Evolutionary conservation across 352 stramenopile genomes (phyloP), one percentile per base, ranked within the genome.

Genomic region (Thalassiosira livingstoniorum): DNA sequence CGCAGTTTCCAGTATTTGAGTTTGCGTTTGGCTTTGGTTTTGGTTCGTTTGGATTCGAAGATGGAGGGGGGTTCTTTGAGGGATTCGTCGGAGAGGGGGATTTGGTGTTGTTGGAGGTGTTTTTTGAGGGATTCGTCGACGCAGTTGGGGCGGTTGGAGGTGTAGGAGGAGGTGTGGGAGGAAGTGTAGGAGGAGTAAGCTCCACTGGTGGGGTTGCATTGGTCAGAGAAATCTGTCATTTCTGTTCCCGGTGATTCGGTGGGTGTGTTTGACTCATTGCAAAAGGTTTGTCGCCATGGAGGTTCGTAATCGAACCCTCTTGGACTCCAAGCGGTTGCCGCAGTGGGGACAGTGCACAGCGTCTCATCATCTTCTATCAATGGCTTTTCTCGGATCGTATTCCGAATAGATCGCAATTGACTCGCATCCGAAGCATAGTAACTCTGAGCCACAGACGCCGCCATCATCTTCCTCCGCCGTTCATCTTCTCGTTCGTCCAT

Each of bases 1-100:
- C 80, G 80, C 2, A 84, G 69, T 37, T 87, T 84, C 75, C 75
- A 87, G 70, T 87, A 87, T 35, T 87, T 86, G 0, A 82, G 39
- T 71, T 79, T 86, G 61, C 79, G 43, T 45, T 68, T 75, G 13
- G 54, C 42, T 62, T 57, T 80, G 11, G 73, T 31, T 57, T 11
- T 29, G 5, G n/a, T 58, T 58, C 11, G 4, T 4, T 58, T n/a
- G n/a, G 11, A 7, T 58, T 58, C 47, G 47, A 25, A 5, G 5
- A 27, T 23, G 27, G 27, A n/a, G 10, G 47, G 47, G 21, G 21
- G 11, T 58, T n/a, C 4, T 23, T n/a, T n/a, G 21, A 7, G 27
- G 47, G 5, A 29, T 58, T 11, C 21, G 47, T 4, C 21, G 47
- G 47, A 58, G 7, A 29, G 4, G 47, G 10, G 47, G 47, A 58